Base-by-base conservation (phyloP, 306 rosid species). In the Begonia loranthoides region DNA sequence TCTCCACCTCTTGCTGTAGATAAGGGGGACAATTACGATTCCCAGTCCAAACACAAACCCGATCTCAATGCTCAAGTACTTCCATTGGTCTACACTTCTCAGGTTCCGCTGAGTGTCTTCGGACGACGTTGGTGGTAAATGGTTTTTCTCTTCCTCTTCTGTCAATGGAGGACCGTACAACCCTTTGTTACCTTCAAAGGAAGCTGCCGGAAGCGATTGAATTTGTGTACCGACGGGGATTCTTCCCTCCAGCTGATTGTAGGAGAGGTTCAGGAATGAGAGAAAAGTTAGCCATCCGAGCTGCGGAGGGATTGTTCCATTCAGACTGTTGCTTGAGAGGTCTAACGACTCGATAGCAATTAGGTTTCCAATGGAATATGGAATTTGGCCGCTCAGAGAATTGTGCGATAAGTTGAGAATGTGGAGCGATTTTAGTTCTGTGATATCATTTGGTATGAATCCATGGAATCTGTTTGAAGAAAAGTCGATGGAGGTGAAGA, bases 341-440 rank as follows among this genome's bases (percentile, higher is more conserved):
- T 71, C 83, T 1, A 78, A 45, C 11, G 79, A 70, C 63, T 68
- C 79, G 7, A 77, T 44, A 3, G 50, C 13, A 0, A 1, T 44
- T 56, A 74, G 1, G 9, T 56, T 55, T 9, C 66, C 72, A 0
- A 78, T 3, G 4, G 75, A 57, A 13, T 67, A 50, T 14, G 80
- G 69, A 14, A 78, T 78, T 22, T 40, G 45, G 0, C 77, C 73
- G 0, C 45, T 43, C 1, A 74, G 5, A 17, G 55, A 11, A 58
- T 59, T 59, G 1, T 45, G 12, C 0, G 64, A 65, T 44, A 70
- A 28, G 60, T 59, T 56, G 9, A 70, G 63, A 13, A 40, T 0
- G 16, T 59, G 1, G 1, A n/a, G n/a, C n/a, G n/a, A n/a, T n/a
- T n/a, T n/a, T n/a, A n/a, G n/a, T n/a, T n/a, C n/a, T n/a, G n/a